These are phyloP conservation scores for Solanum hybrid DNA, from an alignment of 305 asterid species.

Conservation along the genomic window DNA sequence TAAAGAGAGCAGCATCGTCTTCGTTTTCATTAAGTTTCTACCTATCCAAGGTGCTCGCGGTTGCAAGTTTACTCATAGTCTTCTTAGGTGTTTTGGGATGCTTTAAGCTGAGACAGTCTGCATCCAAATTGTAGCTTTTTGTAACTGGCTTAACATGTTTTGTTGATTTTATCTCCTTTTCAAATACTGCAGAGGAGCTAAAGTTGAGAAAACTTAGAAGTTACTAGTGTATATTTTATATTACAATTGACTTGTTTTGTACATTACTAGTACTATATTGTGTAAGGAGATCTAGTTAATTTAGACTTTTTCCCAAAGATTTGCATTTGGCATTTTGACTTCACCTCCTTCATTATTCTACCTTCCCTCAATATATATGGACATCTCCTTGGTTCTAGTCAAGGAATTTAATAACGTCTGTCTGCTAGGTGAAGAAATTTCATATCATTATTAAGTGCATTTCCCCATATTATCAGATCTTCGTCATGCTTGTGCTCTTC, in stretches of 20 bases:
- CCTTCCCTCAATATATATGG: neutral
- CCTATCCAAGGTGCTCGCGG: slow-evolving; percentile 38
- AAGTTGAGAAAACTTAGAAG: neutral
- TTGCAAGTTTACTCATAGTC: slow-evolving; percentile 25
- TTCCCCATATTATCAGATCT: neutral
- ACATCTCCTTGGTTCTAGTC: neutral
- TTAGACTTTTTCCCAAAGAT: neutral
- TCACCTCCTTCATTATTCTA: neutral
- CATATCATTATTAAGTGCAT: too few relatives aligned
- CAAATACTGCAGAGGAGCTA: neutral
- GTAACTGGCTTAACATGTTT: neutral
- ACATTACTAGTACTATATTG: neutral
- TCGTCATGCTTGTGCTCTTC: too few relatives aligned
- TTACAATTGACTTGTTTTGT: neutral
- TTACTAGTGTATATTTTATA: neutral
- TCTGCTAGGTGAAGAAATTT: neutral
- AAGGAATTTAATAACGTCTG: neutral
- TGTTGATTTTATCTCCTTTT: neutral
- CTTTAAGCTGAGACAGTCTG: slow-evolving; percentile 5
- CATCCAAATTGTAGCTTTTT: neutral
- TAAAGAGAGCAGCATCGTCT: neutral
- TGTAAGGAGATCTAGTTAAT: neutral
- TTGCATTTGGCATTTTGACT: neutral
- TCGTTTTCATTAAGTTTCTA: slow-evolving; percentile 12
- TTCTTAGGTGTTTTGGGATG: slow-evolving; percentile 33